These are phyloP conservation scores for Penicillium sp. DNA, from an alignment of 2,329 filamentous ascomycete species.

Conservation along the genomic window DNA sequence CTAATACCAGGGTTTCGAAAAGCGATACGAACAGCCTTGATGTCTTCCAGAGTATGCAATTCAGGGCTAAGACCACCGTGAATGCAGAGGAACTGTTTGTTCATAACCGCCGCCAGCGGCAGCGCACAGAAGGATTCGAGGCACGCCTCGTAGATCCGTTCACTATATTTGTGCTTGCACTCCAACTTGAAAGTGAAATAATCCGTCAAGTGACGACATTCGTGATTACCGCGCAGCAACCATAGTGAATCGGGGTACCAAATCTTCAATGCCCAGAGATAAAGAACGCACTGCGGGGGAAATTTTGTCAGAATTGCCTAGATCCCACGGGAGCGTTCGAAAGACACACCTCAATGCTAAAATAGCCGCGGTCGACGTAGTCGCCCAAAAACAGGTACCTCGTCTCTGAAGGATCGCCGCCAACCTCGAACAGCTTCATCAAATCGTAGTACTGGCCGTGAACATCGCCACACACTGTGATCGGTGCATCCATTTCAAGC, in stretches of 20 bases:
- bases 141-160: slow-evolving; percentile 92
- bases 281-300: slow-evolving; percentile 72
- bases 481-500: slow-evolving; percentile 98
- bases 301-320: slow-evolving; percentile 4
- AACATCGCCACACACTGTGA: slow-evolving; percentile 96
- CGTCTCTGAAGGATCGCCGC: slow-evolving; percentile 92
- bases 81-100: slow-evolving; percentile 99
- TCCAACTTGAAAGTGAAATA: slow-evolving; percentile 99
- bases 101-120: slow-evolving; percentile 95
- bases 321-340: neutral
- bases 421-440: slow-evolving; percentile 99
- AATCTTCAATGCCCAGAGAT: slow-evolving; percentile 97
- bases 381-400: slow-evolving; percentile 95
- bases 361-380: slow-evolving; percentile 97
- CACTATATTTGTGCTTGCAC: slow-evolving; percentile 99
- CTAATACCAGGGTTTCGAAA: neutral
- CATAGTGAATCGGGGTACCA: slow-evolving; percentile 97
- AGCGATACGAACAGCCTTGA: slow-evolving; percentile 67
- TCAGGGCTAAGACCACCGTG: slow-evolving; percentile 95
- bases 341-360: slow-evolving; percentile 76
- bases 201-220: slow-evolving; percentile 97
- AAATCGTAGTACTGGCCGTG: slow-evolving; percentile 99
- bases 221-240: slow-evolving; percentile 96
- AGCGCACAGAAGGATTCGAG: slow-evolving; percentile 97
- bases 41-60: slow-evolving; percentile 88